phyloP scores from a whole-genome alignment of 2,329 filamentous ascomycete species.

The Aspergillus terreus region DNA sequence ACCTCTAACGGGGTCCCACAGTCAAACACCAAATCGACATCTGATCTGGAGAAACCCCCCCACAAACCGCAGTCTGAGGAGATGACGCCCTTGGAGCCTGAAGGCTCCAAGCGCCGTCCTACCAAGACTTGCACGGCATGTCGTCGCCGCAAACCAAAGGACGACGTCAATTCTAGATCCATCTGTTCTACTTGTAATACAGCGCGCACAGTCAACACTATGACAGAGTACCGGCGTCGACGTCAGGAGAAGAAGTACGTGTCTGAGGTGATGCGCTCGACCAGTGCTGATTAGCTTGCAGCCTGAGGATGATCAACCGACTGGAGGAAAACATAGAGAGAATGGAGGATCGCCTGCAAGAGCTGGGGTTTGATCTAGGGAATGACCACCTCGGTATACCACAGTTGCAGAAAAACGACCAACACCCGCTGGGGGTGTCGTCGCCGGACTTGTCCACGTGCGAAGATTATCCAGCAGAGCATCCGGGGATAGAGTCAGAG shows the following conservation, averaged over 20 bases:
- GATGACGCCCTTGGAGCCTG: no score
- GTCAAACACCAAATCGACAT: no score
- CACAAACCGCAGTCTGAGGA: no score
- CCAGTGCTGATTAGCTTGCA: not conserved
- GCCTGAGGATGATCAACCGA: conserved; percentile 13
- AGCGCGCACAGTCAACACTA: not conserved
- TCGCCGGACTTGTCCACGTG: not conserved
- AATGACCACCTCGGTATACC: not conserved
- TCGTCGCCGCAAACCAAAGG: not conserved
- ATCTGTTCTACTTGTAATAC: not conserved
- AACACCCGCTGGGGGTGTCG: not conserved
- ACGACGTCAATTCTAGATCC: not conserved
- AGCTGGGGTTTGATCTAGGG: conserved; percentile 9
- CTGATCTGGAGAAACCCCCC: no score
- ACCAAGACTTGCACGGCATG: not conserved
- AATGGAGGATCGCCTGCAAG: conserved; percentile 12
- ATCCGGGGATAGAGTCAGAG: no score
- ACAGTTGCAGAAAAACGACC: not conserved
- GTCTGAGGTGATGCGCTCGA: not conserved
- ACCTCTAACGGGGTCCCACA: no score
- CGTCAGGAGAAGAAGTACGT: not conserved
- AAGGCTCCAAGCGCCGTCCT: no score
- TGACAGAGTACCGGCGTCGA: not conserved
- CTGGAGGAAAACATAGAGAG: conserved; percentile 15
- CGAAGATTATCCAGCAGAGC: no score